A percentile compares a stretch with the other conserved stretches of the same genome.
Evolutionary conservation across 176 grass and related monocot genomes (phyloP).

Genomic region (Neostapfia colusana): DNA sequence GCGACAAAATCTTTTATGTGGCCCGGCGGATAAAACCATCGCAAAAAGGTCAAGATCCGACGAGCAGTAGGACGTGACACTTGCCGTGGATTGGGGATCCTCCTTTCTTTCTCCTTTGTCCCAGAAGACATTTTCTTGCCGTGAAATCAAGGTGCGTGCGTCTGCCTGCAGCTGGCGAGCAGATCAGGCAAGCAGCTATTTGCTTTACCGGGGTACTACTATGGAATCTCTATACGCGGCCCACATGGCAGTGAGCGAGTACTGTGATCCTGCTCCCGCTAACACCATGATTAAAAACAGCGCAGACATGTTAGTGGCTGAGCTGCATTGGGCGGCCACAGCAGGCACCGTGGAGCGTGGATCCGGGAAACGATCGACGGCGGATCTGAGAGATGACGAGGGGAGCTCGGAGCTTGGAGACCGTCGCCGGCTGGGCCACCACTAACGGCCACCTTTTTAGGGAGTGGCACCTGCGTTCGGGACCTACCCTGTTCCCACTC

Average conservation of each 20-base stretch:
- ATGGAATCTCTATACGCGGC: background rate
- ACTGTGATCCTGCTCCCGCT: no score
- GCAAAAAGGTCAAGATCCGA: background rate
- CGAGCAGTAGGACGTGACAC: constrained; percentile 16
- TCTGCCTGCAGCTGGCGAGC: background rate
- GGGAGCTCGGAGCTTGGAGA: background rate
- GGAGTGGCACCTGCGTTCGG: constrained; percentile 1
- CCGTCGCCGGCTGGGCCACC: constrained; percentile 29
- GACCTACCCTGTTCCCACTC: constrained; percentile 39
- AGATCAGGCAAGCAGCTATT: background rate
- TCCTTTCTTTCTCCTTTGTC: background rate
- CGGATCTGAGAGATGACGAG: background rate
- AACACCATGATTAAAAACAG: background rate
- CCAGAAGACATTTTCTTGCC: constrained; percentile 6
- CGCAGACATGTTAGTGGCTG: background rate
- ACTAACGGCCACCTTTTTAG: constrained; percentile 16
- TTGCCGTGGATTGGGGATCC: constrained; percentile 29
- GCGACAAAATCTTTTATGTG: background rate
- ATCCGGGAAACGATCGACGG: background rate
- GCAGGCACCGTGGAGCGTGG: background rate
- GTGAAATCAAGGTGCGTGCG: constrained; percentile 50
- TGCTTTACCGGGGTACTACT: background rate
- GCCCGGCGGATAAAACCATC: background rate
- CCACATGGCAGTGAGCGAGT: background rate
- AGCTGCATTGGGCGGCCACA: constrained; percentile 17